These are phyloP conservation scores for Terfezia claveryi DNA, from an alignment of 495 filamentous ascomycete genomes.

Conservation along the genomic window DNA sequence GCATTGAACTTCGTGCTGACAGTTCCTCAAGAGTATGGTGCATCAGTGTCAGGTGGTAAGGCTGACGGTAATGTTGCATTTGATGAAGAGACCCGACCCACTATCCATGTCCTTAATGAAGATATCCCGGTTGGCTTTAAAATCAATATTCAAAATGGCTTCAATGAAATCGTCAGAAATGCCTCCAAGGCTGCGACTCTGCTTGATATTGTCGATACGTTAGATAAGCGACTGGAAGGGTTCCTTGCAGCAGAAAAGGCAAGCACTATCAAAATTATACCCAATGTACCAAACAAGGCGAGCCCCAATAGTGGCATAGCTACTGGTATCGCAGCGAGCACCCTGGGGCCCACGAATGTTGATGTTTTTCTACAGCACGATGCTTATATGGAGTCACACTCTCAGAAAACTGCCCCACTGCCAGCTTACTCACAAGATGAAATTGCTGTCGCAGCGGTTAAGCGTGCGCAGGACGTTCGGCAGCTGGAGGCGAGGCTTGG, in stretches of 20 bases:
- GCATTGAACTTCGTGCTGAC: constrained; percentile 48
- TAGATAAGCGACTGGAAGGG: constrained; percentile 54
- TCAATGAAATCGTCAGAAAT: constrained; percentile 41
- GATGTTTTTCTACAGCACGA: neutral
- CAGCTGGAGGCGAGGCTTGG: constrained; percentile 67
- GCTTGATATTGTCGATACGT: constrained; percentile 41
- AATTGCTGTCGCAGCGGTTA: constrained; percentile 37
- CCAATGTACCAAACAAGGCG: constrained; percentile 32
- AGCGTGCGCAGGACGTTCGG: constrained; percentile 40
- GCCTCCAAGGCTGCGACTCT: constrained; percentile 33
- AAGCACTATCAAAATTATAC: constrained; percentile 56
- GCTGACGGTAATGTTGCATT: neutral
- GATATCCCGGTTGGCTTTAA: constrained; percentile 64
- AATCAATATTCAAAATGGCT: constrained; percentile 61
- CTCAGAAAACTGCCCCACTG: constrained; percentile 19
- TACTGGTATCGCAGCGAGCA: neutral
- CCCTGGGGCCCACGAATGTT: neutral
- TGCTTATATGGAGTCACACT: constrained; percentile 2
- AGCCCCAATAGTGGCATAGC: neutral
- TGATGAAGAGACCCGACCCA: constrained; percentile 22
- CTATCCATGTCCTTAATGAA: constrained; percentile 44
- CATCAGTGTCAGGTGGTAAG: constrained; percentile 6
- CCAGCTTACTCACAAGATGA: constrained; percentile 33
- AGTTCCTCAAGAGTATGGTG: constrained; percentile 37
- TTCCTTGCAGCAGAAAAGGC: constrained; percentile 50